Conservation (phyloP, 805 yeast species). For the Candida arabinofermentans region DNA sequence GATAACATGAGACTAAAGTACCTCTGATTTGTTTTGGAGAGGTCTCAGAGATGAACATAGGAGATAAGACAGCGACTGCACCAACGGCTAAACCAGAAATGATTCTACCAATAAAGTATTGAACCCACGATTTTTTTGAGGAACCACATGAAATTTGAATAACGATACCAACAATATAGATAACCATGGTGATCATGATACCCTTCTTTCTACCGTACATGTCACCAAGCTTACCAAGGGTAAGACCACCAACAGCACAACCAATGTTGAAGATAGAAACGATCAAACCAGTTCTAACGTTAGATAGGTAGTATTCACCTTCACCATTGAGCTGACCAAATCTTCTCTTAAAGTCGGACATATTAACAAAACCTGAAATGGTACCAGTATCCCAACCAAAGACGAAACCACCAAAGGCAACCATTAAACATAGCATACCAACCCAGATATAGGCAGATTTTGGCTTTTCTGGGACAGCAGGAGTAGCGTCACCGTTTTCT, state of each 20-base stretch:
- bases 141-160: slow-evolving; percentile 52
- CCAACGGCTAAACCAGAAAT: slow-evolving; percentile 56
- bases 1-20: slow-evolving; percentile 64
- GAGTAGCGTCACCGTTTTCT: slow-evolving; percentile 9
- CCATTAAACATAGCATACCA: slow-evolving; percentile 42
- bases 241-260: slow-evolving; percentile 69
- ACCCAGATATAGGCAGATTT: slow-evolving; percentile 23
- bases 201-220: slow-evolving; percentile 57
- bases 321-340: slow-evolving; percentile 43
- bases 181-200: slow-evolving; percentile 46
- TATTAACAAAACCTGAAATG: slow-evolving; percentile 65
- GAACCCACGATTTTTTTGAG: slow-evolving; percentile 46
- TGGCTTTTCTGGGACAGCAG: slow-evolving; percentile 22
- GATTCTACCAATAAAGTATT: slow-evolving; percentile 59
- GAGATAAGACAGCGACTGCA: slow-evolving; percentile 47
- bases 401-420: slow-evolving; percentile 75
- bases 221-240: slow-evolving; percentile 56
- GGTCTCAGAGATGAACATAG: slow-evolving; percentile 62
- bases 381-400: slow-evolving; percentile 82
- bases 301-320: slow-evolving; percentile 44
- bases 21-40: slow-evolving; percentile 72
- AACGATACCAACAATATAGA: slow-evolving; percentile 58
- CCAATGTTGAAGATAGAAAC: slow-evolving; percentile 70
- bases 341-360: slow-evolving; percentile 50
- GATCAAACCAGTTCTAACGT: slow-evolving; percentile 55